These are phyloP conservation scores for Scenedesmus sp. DNA, from an alignment of 163 green algal species.

Conservation along the genomic window DNA sequence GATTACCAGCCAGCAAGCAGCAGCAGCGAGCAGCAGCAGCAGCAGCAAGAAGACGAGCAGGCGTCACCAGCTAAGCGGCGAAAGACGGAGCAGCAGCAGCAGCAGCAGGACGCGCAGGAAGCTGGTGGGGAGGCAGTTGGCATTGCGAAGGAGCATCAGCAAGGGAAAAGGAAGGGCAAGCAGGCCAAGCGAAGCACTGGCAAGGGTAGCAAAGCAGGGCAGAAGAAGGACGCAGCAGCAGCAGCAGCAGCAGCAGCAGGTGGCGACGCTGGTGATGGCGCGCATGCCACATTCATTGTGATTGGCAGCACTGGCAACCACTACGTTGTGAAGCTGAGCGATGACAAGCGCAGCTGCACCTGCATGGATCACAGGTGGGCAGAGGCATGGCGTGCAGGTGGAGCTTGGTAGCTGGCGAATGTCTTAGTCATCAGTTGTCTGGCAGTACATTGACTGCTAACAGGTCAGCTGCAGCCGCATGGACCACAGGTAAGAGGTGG, in stretches of 20 bases:
- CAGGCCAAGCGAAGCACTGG: not conserved
- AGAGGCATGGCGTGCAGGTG: too few species aligned
- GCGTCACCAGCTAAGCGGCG: not conserved
- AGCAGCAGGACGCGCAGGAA: not conserved
- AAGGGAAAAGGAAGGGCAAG: not conserved
- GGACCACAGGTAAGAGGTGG: too few species aligned
- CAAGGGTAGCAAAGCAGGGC: not conserved
- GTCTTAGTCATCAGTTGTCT: too few species aligned
- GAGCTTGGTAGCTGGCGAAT: too few species aligned
- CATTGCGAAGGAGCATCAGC: not conserved
- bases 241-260: not conserved
- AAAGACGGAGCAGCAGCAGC: not conserved
- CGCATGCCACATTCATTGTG: slow-evolving; percentile 56
- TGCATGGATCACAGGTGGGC: slow-evolving; percentile 62
- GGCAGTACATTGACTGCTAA: too few species aligned
- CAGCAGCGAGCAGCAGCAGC: not conserved
- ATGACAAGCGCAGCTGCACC: slow-evolving; percentile 55
- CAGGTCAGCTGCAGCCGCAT: too few species aligned
- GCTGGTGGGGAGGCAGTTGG: not conserved
- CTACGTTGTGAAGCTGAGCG: slow-evolving; percentile 61
- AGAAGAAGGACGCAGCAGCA: slow-evolving; percentile 15
- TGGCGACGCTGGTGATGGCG: not conserved
- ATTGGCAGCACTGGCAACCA: slow-evolving; percentile 66
- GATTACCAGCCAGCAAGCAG: slow-evolving; percentile 32
- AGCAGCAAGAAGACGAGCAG: not conserved